phyloP scores from a whole-genome alignment of 2,329 filamentous ascomycete species.

The Aspergillus clavatus region DNA sequence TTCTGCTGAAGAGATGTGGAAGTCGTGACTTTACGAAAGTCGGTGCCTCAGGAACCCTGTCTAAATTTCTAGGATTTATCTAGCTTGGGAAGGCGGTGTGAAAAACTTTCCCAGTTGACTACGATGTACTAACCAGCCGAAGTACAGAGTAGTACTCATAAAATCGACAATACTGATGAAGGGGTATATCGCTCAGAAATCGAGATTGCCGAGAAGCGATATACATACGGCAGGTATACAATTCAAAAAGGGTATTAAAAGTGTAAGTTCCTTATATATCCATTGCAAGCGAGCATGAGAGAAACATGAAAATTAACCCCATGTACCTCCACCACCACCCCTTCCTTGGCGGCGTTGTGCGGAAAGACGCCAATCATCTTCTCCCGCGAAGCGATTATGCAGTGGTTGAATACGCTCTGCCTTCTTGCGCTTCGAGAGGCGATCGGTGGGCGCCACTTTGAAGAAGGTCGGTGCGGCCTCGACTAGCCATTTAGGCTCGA shows the following conservation, averaged over 20 bases:
- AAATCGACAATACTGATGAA: too few species aligned
- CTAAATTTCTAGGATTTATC: too few species aligned
- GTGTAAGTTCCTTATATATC: slow-evolving; percentile 3
- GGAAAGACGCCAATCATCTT: slow-evolving; percentile 92
- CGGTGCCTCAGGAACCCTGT: neutral
- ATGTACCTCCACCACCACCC: slow-evolving; percentile 85
- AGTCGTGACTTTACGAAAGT: too few species aligned
- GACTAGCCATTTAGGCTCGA: slow-evolving; percentile 91
- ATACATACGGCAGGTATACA: neutral
- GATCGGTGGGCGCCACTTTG: slow-evolving; percentile 86
- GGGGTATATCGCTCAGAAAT: too few species aligned
- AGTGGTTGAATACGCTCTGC: slow-evolving; percentile 92
- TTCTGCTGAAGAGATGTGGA: too few species aligned
- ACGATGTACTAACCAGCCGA: too few species aligned
- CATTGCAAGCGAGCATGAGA: neutral
- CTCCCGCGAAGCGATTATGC: slow-evolving; percentile 85
- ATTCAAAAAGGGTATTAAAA: slow-evolving; percentile 5
- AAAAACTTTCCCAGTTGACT: neutral
- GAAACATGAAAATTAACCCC: slow-evolving; percentile 51
- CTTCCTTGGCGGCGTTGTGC: slow-evolving; percentile 81
- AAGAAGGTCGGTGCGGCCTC: slow-evolving; percentile 98
- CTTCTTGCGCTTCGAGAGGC: slow-evolving; percentile 84
- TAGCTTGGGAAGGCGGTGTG: neutral
- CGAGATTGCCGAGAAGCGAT: too few species aligned
- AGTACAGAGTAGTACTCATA: too few species aligned